These are phyloP conservation scores for Musa troglodytarum DNA, from an alignment of 176 grass and related monocot species.

Conservation along the genomic window DNA sequence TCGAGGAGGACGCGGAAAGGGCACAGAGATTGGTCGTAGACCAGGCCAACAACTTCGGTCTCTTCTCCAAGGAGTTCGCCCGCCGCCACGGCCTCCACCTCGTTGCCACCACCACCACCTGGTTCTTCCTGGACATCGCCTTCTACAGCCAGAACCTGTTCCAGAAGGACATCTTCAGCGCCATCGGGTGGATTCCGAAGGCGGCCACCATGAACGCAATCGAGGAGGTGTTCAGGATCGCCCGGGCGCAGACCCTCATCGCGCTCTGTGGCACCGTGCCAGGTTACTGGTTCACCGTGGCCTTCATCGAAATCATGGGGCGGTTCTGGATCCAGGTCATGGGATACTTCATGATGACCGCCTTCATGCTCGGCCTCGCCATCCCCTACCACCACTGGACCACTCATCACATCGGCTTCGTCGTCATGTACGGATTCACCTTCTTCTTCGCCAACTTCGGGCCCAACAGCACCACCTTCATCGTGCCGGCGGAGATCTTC, in stretches of 20 bases:
- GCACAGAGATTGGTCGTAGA: background rate
- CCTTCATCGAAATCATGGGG: conserved; percentile 52
- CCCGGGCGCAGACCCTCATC: conserved; percentile 54
- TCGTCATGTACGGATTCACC: conserved; percentile 50
- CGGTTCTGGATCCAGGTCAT: conserved; percentile 67
- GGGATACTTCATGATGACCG: conserved; percentile 72
- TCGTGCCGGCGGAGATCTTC: conserved; percentile 68
- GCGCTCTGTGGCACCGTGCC: conserved; percentile 76
- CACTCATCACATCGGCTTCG: conserved; percentile 35
- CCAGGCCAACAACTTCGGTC: conserved; percentile 29
- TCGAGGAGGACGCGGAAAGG: conserved; percentile 21
- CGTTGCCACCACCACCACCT: conserved; percentile 49
- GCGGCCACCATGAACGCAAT: conserved; percentile 55
- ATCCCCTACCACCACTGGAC: conserved; percentile 51
- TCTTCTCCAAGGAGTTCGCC: conserved; percentile 56
- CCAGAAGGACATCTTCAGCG: conserved; percentile 86
- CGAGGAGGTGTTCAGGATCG: conserved; percentile 56
- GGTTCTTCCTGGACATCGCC: conserved; percentile 80
- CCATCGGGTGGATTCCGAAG: conserved; percentile 58
- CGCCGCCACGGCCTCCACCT: conserved; percentile 53
- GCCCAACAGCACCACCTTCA: conserved; percentile 36
- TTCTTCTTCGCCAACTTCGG: conserved; percentile 50
- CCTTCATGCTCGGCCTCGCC: conserved; percentile 55
- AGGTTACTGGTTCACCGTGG: conserved; percentile 82
- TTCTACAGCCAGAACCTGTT: conserved; percentile 91